These are phyloP conservation scores for Mycotypha africana DNA, from an alignment of 371 early-diverging fungal genomes.

Conservation along the genomic window DNA sequence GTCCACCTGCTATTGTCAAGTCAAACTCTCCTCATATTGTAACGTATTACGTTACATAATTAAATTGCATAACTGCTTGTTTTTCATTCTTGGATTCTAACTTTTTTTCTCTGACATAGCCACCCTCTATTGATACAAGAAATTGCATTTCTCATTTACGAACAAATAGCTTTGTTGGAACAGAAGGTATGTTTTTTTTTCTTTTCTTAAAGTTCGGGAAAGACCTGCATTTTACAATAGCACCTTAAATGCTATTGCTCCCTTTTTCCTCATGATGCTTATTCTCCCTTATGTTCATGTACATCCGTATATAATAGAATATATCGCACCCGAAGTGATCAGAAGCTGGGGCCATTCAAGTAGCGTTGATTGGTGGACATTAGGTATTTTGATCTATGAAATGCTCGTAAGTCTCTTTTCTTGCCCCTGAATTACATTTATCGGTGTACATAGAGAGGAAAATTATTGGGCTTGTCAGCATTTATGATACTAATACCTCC, in stretches of 20 bases:
- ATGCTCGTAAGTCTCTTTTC: slow-evolving; percentile 68
- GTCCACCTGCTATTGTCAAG: slow-evolving; percentile 74
- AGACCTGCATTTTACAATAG: too few species aligned
- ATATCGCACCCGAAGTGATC: slow-evolving; percentile 94
- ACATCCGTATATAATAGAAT: slow-evolving; percentile 53
- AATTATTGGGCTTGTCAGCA: too few species aligned
- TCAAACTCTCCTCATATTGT: slow-evolving; percentile 46
- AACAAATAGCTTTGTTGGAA: slow-evolving; percentile 96
- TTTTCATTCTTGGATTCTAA: background rate
- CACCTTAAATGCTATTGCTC: too few species aligned
- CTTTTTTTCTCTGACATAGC: slow-evolving; percentile 15
- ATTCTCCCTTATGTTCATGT: background rate
- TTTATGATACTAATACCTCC: background rate
- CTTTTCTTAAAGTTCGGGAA: too few species aligned
- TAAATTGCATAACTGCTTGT: background rate
- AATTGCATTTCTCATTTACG: slow-evolving; percentile 79
- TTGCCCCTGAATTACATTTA: background rate
- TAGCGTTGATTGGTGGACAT: slow-evolving; percentile 98
- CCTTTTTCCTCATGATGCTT: background rate
- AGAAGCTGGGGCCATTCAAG: slow-evolving; percentile 89
- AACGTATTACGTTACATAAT: slow-evolving; percentile 15
- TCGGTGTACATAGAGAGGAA: slow-evolving; percentile 1
- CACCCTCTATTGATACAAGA: slow-evolving; percentile 78
- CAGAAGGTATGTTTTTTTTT: slow-evolving; percentile 62
- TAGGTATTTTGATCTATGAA: slow-evolving; percentile 95